A percentile compares a stretch with the other conserved stretches of the same genome.
Evolutionary conservation across 768 basidiomycete species (phyloP).

Genomic region (Inosperma sp.): DNA sequence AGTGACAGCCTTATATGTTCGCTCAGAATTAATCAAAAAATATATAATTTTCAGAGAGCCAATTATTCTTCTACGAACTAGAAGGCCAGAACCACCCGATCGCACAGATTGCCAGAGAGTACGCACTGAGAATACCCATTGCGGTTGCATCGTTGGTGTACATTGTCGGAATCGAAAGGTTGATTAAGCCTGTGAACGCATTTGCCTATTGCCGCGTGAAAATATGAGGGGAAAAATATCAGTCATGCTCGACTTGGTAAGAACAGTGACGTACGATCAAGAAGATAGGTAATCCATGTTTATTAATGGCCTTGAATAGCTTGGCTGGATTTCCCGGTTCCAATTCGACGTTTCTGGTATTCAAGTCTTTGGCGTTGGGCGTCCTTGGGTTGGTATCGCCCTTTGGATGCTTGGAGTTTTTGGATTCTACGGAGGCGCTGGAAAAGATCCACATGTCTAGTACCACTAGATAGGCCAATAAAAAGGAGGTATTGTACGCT

Average conservation of each 20-base stretch:
- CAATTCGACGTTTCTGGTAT: no score
- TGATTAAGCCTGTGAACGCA: slow-evolving; percentile 74
- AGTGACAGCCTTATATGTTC: no score
- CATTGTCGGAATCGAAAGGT: slow-evolving; percentile 74
- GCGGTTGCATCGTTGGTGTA: slow-evolving; percentile 54
- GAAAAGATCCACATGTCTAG: slow-evolving; percentile 66
- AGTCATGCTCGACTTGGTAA: no score
- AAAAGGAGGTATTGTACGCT: slow-evolving; percentile 83
- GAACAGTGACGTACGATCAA: slow-evolving; percentile 55
- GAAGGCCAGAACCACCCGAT: slow-evolving; percentile 10
- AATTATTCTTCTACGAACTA: no score
- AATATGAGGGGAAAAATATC: no score
- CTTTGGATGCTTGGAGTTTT: neutral
- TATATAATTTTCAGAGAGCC: no score
- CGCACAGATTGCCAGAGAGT: slow-evolving; percentile 50
- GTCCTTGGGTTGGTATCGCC: neutral
- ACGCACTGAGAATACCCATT: slow-evolving; percentile 54
- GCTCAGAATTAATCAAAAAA: no score
- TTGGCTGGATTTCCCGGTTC: slow-evolving; percentile 33
- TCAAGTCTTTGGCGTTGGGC: no score
- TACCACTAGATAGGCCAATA: slow-evolving; percentile 74
- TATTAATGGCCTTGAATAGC: slow-evolving; percentile 78
- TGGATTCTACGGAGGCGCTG: slow-evolving; percentile 10
- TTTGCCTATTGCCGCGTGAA: no score
- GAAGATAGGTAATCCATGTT: slow-evolving; percentile 75